Evolutionary conservation across 2,329 filamentous ascomycete genomes (phyloP), one percentile per base, ranked within the genome.

Genomic region (Penicillium concentricum): DNA sequence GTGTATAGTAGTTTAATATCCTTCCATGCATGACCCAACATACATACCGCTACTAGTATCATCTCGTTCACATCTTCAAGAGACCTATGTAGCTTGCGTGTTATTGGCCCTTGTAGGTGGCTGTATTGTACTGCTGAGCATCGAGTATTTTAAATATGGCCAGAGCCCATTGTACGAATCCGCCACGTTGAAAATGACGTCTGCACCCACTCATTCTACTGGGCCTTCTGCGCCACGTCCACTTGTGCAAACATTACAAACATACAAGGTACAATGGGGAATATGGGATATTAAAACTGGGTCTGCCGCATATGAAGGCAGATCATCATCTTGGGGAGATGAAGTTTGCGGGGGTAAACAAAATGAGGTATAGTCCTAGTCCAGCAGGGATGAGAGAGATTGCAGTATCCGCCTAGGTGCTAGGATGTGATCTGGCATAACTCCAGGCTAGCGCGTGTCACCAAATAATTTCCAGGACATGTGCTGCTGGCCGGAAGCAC

Each of bases 171-270:
- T 46, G 20, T 46, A 46, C 20, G 16, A 32, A 32, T 35, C 51
- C 51, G 34, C 26, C 43, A 41, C 51, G 26, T 41, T 47, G 20
- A 18, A 26, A 26, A 48, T 54, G 51, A 54, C 51, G 42, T 54
- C 15, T 39, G 18, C 24, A 28, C 12, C 51, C 43, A 50, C 37
- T 16, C 20, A n/a, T 20, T n/a, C 24, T 9, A 37, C n/a, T 12
- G 13, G 24, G 18, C 32, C 35, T 50, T 34, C 18, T 5, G 18
- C 26, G 43, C 42, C 51, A 53, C 43, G 15, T 22, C 24, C 28
- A 28, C 18, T 24, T 22, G 10, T 46, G 16, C 44, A 46, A 35
- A 35, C 44, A 46, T 34, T 46, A 24, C 30, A 46, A 46, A 46
- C 44, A 24, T 15, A 5, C 24, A 6, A 20, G n/a, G 24, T 41